Percentiles rank a stretch among this genome's conserved stretches.
Evolutionary conservation across 768 basidiomycete genomes (phyloP).

Genomic region (Dioszegia hungarica): DNA sequence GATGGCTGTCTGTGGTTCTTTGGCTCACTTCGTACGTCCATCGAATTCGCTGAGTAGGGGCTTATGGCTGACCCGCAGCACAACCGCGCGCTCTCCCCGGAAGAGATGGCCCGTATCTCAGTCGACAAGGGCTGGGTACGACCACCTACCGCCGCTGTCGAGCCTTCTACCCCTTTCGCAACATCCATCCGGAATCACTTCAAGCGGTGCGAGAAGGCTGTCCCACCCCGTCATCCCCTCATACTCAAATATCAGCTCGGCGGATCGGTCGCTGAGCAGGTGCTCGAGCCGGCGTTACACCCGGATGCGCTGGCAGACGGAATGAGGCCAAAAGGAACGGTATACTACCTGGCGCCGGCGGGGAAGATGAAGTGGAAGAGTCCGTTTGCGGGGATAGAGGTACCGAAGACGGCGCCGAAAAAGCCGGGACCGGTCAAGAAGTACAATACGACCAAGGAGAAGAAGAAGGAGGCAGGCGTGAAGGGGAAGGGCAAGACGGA

Average conservation of each 20-base stretch:
- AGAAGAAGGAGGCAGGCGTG: conserved; percentile 9
- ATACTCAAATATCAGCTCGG: conserved; percentile 35
- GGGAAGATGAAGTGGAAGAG: conserved; percentile 34
- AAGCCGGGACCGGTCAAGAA: conserved; percentile 25
- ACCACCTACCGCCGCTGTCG: conserved; percentile 39
- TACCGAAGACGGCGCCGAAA: conserved; percentile 24
- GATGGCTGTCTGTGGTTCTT: conserved; percentile 35
- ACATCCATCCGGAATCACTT: conserved; percentile 35
- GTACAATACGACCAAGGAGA: conserved; percentile 4
- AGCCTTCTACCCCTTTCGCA: conserved; percentile 32
- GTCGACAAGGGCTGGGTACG: conserved; percentile 38
- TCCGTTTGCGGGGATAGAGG: conserved; percentile 37
- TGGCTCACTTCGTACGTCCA: conserved; percentile 28
- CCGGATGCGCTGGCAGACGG: conserved; percentile 29
- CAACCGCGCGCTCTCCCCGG: conserved; percentile 38
- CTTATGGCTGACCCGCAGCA: conserved; percentile 15
- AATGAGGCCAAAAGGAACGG: conserved; percentile 35
- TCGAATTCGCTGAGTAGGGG: neutral
- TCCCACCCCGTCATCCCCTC: conserved; percentile 24
- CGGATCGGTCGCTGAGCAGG: conserved; percentile 35
- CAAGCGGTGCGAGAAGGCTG: conserved; percentile 27
- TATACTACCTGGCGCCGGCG: conserved; percentile 21
- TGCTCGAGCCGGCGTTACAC: conserved; percentile 34
- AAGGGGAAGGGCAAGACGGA: conserved; percentile 3
- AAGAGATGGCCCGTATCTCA: conserved; percentile 33